Evolutionary conservation across 495 filamentous ascomycete species (phyloP).

Genomic region (Neurospora sp.): DNA sequence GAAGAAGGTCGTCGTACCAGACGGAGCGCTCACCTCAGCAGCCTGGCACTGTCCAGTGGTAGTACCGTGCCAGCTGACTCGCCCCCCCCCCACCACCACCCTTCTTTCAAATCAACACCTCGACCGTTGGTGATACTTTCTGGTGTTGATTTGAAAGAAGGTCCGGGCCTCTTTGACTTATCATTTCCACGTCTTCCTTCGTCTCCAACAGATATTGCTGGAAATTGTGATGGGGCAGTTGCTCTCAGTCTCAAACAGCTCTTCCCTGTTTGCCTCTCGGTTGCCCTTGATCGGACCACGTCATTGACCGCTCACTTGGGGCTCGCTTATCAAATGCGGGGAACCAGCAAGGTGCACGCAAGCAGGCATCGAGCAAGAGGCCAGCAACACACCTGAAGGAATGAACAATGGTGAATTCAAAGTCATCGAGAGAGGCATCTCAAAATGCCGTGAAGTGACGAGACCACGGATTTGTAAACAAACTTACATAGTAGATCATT

Average conservation of each 20-base stretch:
- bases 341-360: neutral
- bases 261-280: neutral
- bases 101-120: too few relatives aligned
- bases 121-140: neutral
- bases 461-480: neutral
- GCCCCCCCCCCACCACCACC: too few relatives aligned
- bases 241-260: neutral
- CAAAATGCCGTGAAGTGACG: neutral
- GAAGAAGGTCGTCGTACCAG: neutral
- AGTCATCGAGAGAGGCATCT: neutral
- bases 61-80: neutral
- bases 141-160: neutral
- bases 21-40: neutral
- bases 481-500: neutral
- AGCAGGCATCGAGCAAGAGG: neutral
- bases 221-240: neutral
- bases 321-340: neutral
- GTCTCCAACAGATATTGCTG: too few relatives aligned
- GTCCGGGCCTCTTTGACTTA: neutral
- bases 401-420: neutral
- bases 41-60: neutral
- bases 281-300: neutral
- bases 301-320: neutral
- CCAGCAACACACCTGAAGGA: neutral
- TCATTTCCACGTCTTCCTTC: neutral